Percentiles rank a stretch among this genome's conserved stretches.
These are phyloP conservation scores for Russula sp. DNA, from an alignment of 768 basidiomycete genomes.

Conservation along the genomic window DNA sequence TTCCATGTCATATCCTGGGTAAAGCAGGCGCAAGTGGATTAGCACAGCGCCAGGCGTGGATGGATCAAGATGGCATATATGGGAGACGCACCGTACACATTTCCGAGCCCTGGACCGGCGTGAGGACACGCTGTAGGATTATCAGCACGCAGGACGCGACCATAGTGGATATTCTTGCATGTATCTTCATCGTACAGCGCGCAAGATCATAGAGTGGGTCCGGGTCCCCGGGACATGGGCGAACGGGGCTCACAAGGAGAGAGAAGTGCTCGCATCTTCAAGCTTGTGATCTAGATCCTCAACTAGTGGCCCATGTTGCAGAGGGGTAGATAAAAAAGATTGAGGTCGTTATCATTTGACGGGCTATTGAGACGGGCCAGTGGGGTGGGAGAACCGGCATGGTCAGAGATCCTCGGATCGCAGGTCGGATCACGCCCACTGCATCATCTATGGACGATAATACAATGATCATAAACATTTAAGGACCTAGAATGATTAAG, in stretches of 20 bases:
- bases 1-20: no score
- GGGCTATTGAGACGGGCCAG: neutral
- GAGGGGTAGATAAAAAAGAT: conserved; percentile 22
- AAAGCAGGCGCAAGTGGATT: no score
- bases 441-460: no score
- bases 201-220: conserved; percentile 30
- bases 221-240: conserved; percentile 17
- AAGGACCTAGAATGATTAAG: no score
- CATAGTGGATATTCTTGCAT: conserved; percentile 71
- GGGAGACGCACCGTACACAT: conserved; percentile 62
- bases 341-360: conserved; percentile 15
- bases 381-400: neutral
- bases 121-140: conserved; percentile 58
- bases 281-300: conserved; percentile 28
- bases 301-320: conserved; percentile 18
- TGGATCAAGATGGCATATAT: neutral
- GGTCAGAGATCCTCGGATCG: no score
- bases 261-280: conserved; percentile 56
- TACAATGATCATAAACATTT: no score
- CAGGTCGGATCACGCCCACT: no score
- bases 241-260: conserved; percentile 37
- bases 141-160: conserved; percentile 54
- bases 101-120: conserved; percentile 90
- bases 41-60: conserved; percentile 20
- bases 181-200: conserved; percentile 32